These are phyloP conservation scores for Pichia cephalocereana DNA, from an alignment of 805 yeast species.

Conservation along the genomic window DNA sequence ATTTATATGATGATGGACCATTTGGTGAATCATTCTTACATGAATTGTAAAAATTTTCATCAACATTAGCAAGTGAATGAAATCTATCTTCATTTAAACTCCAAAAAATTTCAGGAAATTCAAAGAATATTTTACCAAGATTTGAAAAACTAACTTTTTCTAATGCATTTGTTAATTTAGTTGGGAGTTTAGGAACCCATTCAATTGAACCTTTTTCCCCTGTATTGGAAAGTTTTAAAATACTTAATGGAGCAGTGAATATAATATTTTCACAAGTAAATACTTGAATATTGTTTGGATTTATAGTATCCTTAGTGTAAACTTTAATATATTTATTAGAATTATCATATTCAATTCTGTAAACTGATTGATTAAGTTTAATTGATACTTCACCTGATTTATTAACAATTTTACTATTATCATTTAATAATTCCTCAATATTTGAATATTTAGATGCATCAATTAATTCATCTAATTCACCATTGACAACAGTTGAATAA, in stretches of 20 bases:
- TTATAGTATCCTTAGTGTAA: constrained; percentile 4
- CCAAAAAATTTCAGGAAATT: constrained; percentile 41
- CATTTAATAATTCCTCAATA: not conserved
- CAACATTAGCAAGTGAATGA: constrained; percentile 23
- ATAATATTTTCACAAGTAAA: constrained; percentile 32
- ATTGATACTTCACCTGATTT: constrained; percentile 11
- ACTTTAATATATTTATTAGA: constrained; percentile 14
- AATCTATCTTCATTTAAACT: constrained; percentile 27
- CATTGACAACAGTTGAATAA: constrained; percentile 31
- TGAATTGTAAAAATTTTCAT: constrained; percentile 16
- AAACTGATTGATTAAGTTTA: constrained; percentile 17
- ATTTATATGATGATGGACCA: not conserved
- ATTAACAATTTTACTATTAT: not conserved
- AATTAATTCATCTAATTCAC: constrained; percentile 23
- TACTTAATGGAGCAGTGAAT: constrained; percentile 42
- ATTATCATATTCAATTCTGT: constrained; percentile 17
- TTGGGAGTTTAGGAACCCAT: constrained; percentile 30
- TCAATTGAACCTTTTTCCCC: constrained; percentile 22
- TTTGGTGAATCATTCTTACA: not conserved
- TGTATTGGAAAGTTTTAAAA: constrained; percentile 29
- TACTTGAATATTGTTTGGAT: constrained; percentile 3
- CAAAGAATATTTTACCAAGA: constrained; percentile 39
- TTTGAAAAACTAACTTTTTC: constrained; percentile 30
- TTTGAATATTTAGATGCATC: constrained; percentile 6
- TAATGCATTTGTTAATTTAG: constrained; percentile 18